Evolutionary conservation across 2,329 filamentous ascomycete species (phyloP).

Genomic region (Colletotrichum sp.): DNA sequence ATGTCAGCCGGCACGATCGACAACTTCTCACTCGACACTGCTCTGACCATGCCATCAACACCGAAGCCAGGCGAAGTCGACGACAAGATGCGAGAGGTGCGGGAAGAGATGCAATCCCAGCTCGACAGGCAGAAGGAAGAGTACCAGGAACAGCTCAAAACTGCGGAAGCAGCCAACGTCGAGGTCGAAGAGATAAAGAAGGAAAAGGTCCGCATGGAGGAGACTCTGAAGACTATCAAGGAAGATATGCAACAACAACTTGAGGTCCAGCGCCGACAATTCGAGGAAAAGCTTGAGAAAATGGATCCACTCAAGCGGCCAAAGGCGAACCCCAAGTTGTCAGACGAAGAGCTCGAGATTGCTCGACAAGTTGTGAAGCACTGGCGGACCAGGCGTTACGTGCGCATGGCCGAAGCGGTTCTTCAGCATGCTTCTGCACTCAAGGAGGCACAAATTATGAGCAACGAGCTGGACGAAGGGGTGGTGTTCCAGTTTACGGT

Average conservation of each 20-base stretch:
- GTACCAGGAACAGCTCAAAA: conserved; percentile 78
- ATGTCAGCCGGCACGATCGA: conserved; percentile 93
- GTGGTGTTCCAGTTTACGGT: conserved; percentile 96
- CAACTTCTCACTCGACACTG: conserved; percentile 94
- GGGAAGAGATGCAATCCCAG: conserved; percentile 83
- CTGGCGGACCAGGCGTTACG: conserved; percentile 86
- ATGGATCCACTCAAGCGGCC: conserved; percentile 68
- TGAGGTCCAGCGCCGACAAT: conserved; percentile 81
- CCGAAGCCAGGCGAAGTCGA: conserved; percentile 80
- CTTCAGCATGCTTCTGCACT: conserved; percentile 85
- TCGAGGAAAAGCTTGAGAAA: conserved; percentile 83
- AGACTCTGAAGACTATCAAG: conserved; percentile 77
- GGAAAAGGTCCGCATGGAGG: conserved; percentile 86
- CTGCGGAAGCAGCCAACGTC: conserved; percentile 74
- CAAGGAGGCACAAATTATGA: conserved; percentile 98
- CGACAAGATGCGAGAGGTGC: conserved; percentile 74
- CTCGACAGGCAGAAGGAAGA: conserved; percentile 85
- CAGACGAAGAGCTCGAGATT: conserved; percentile 72
- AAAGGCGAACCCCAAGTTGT: conserved; percentile 67
- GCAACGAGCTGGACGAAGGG: conserved; percentile 90
- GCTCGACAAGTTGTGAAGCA: conserved; percentile 71
- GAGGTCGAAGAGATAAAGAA: conserved; percentile 84
- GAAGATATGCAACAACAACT: conserved; percentile 89
- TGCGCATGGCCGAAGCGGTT: conserved; percentile 91
- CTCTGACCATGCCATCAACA: conserved; percentile 91